Conservation (phyloP, 2,329 filamentous ascomycete species). For the Diaporthe destruens region DNA sequence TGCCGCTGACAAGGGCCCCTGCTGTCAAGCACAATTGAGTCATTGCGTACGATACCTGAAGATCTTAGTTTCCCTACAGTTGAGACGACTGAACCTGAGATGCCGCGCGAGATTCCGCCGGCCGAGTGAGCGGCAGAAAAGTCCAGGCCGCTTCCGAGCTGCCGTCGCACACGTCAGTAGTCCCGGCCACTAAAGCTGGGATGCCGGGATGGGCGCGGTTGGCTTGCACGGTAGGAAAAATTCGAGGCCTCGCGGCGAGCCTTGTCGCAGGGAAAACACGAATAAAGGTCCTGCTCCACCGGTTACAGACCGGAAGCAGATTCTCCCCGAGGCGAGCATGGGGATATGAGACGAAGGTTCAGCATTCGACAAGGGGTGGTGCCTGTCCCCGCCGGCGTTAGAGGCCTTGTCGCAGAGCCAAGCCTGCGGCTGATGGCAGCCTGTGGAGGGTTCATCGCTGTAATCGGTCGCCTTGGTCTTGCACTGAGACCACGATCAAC, state of each 20-base stretch:
- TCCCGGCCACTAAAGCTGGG: constrained; percentile 3
- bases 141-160: constrained; percentile 10
- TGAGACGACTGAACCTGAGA: no score
- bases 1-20: constrained; percentile 8
- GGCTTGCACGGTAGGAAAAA: not conserved
- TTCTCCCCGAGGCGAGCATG: constrained; percentile 44
- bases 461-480: constrained; percentile 26
- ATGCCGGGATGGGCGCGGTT: not conserved
- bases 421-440: constrained; percentile 34
- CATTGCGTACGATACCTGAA: not conserved
- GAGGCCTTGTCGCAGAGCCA: constrained; percentile 39
- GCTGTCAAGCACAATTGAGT: not conserved
- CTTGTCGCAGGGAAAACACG: constrained; percentile 44
- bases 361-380: constrained; percentile 34
- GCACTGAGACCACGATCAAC: constrained; percentile 30
- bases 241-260: constrained; percentile 20
- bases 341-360: constrained; percentile 46
- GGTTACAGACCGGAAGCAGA: constrained; percentile 45
- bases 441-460: constrained; percentile 36
- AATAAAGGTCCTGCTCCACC: constrained; percentile 42
- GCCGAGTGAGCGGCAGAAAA: constrained; percentile 17
- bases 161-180: not conserved
- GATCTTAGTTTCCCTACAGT: no score
- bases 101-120: constrained; percentile 18
- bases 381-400: constrained; percentile 27